Conservation (phyloP, 345 rosid genomes). For the Zanthoxylum bungeanum region DNA sequence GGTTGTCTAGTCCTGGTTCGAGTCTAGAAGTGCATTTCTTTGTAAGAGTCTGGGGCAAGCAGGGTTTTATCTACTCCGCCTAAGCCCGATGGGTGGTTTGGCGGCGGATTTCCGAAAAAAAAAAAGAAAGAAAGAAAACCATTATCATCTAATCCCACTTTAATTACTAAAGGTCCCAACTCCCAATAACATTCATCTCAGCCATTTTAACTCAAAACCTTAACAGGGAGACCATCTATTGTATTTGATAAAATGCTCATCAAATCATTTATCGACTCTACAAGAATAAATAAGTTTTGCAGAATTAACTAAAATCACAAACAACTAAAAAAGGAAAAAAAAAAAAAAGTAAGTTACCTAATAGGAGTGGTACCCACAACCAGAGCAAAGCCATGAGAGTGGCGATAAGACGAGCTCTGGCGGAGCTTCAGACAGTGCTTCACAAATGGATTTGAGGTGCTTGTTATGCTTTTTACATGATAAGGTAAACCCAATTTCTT, state of each 20-base stretch:
- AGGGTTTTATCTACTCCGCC: too few species aligned
- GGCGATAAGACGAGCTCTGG: constrained; percentile 78
- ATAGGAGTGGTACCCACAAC: constrained; percentile 82
- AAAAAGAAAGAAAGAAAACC: too few species aligned
- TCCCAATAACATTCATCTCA: not conserved
- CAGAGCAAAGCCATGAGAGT: constrained; percentile 67
- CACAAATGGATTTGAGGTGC: constrained; percentile 80
- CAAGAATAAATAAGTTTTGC: not conserved
- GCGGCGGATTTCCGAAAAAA: too few species aligned
- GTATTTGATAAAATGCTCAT: not conserved
- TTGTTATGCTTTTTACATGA: constrained; percentile 50
- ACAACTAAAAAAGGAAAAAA: not conserved
- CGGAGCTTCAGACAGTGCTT: constrained; percentile 90
- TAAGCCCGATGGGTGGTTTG: too few species aligned
- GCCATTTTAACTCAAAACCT: not conserved
- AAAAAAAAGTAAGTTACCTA: constrained; percentile 36
- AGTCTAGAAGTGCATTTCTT: too few species aligned
- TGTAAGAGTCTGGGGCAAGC: too few species aligned
- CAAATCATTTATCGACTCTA: not conserved
- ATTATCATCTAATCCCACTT: not conserved
- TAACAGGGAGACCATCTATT: not conserved
- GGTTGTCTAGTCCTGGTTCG: too few species aligned
- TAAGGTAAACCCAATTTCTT: constrained; percentile 34
- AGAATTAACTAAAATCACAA: not conserved
- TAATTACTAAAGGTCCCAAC: not conserved